Evolutionary conservation across 108 stramenopile genomes (phyloP).

Genomic region (Chaetoceros tenuissimus): DNA sequence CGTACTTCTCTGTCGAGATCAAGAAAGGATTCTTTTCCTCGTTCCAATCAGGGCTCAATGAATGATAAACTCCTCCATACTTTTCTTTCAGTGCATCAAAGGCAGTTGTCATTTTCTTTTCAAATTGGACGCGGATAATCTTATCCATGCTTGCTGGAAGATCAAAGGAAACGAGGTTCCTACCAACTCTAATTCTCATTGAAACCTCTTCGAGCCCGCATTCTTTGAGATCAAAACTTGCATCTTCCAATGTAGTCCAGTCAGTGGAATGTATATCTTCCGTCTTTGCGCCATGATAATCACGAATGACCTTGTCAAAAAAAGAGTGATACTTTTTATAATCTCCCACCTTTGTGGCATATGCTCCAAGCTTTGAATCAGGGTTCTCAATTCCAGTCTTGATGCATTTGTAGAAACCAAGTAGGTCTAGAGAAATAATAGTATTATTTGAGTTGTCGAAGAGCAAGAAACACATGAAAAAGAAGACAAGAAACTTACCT

Average conservation of each 20-base stretch:
- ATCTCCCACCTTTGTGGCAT: constrained; percentile 40
- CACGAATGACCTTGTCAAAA: constrained; percentile 46
- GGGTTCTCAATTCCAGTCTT: constrained; percentile 41
- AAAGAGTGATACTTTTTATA: constrained; percentile 39
- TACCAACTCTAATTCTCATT: constrained; percentile 49
- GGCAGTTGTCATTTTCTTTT: constrained; percentile 38
- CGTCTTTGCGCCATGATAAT: constrained; percentile 33
- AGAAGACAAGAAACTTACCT: constrained; percentile 10
- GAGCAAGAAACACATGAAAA: background rate
- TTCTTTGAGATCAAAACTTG: constrained; percentile 35
- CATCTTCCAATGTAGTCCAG: constrained; percentile 31
- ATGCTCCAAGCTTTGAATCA: constrained; percentile 41
- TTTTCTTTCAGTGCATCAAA: constrained; percentile 31
- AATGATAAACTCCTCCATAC: constrained; percentile 38
- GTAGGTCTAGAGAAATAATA: constrained; percentile 5
- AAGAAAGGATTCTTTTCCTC: constrained; percentile 32
- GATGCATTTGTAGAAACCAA: constrained; percentile 37
- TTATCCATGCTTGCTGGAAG: constrained; percentile 46
- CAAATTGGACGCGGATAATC: constrained; percentile 41
- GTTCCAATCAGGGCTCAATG: constrained; percentile 36
- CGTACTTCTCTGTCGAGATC: constrained; percentile 34
- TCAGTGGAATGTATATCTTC: constrained; percentile 29
- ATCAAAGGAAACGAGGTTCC: constrained; percentile 41
- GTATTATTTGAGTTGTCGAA: background rate
- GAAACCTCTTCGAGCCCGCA: constrained; percentile 39